Evolutionary conservation across 495 filamentous ascomycete species (phyloP).

Genomic region (Penicillium soppii): DNA sequence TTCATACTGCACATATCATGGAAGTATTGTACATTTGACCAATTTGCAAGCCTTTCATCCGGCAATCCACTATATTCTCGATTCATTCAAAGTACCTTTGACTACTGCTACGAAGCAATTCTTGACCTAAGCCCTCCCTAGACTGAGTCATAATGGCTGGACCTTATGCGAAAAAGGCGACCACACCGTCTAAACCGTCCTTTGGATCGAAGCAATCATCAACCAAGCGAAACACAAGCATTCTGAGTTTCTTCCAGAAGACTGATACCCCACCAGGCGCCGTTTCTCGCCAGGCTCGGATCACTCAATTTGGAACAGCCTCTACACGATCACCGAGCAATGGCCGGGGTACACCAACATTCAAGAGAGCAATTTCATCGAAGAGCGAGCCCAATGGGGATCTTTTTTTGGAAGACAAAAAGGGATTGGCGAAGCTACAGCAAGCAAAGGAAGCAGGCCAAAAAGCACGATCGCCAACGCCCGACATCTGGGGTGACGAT

Average conservation of each 20-base stretch:
- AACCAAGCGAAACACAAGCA: constrained; percentile 65
- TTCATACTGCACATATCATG: constrained; percentile 1
- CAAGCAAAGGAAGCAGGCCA: constrained; percentile 4
- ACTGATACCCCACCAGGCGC: constrained; percentile 47
- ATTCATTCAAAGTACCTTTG: too few relatives aligned
- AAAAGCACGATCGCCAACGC: constrained; percentile 24
- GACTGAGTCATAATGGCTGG: constrained; percentile 19
- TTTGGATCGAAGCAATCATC: constrained; percentile 12
- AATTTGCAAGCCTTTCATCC: neutral
- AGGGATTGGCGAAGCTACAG: constrained; percentile 16
- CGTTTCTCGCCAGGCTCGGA: constrained; percentile 35
- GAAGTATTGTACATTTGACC: constrained; percentile 3
- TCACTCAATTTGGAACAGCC: constrained; percentile 40
- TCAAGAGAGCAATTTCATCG: constrained; percentile 11
- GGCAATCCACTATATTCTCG: too few relatives aligned
- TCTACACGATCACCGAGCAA: constrained; percentile 20
- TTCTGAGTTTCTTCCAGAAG: constrained; percentile 82
- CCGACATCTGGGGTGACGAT: constrained; percentile 39
- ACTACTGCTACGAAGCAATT: neutral
- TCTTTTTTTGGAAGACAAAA: constrained; percentile 46
- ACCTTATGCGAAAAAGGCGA: constrained; percentile 21
- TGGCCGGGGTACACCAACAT: constrained; percentile 18
- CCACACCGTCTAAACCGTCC: constrained; percentile 28
- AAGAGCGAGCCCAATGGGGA: constrained; percentile 26
- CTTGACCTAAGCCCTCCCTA: neutral